Evolutionary conservation across 768 basidiomycete species (phyloP), one percentile per base, ranked within the genome.

Genomic region (Lentinus brumalis): DNA sequence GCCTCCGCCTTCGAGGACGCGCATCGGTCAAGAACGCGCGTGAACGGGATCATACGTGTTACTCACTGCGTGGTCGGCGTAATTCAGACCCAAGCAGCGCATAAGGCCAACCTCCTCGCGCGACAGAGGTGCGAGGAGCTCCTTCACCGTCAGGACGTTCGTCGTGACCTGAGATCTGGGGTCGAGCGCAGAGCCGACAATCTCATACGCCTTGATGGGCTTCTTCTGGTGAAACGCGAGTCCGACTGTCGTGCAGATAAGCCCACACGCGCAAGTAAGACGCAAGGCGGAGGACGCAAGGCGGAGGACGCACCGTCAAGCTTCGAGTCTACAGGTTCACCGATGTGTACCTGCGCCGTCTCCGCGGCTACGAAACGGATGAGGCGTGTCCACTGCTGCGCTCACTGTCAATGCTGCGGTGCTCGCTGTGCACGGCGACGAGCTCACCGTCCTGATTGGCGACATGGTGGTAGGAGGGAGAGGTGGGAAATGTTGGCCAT

Each of bases 361-460:
- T 93, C 92, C 14, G 76, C 80, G 21, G 91, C 91, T 32, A 90
- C 81, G 70, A 93, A 93, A 60, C 91, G 89, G 67, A 93, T 91
- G 54, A 93, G 82, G 53, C 91, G 86, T 38, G 85, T 85, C 91
- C 91, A 93, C 80, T 82, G 79, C 86, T 89, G 62, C 4, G 9
- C 2, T 11, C 1, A 9, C 15, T 5, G 41, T 61, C 44, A 52
- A 10, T 53, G 12, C 42, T 14, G 39, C 55, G 39, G 51, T 44
- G 29, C 30, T 29, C n/a, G 26, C 7, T 29, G 15, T 21, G 30
- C 12, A 3, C 1, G 4, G 42, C 15, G 57, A 6, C 4, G 30
- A 42, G 69, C 81, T 53, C 67, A 86, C 87, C 49, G 85, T 86
- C 66, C 66, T 77, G 49, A 87, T 83, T 55, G 85, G 84, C 12